These are phyloP conservation scores for Raphanus sativus DNA, from an alignment of 345 rosid species.

Conservation along the genomic window DNA sequence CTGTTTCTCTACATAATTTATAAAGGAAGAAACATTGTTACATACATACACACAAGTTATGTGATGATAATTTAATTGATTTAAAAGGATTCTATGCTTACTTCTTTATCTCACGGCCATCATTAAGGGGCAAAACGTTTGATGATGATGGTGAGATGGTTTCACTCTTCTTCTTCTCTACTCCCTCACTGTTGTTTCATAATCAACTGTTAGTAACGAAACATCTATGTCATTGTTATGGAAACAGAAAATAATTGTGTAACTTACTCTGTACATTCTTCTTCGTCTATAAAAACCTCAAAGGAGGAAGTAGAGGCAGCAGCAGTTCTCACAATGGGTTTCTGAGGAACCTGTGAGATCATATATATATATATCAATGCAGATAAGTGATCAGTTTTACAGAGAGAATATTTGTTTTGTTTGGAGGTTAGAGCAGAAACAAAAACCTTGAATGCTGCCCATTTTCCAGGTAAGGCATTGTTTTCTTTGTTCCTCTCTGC, in stretches of 20 bases:
- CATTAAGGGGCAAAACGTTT: conserved; percentile 23
- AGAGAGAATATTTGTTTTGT: background rate
- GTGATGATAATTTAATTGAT: background rate
- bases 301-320: conserved; percentile 49
- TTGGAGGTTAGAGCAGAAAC: background rate
- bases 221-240: background rate
- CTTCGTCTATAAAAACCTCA: conserved; percentile 85
- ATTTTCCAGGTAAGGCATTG: conserved; percentile 65
- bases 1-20: conserved; percentile 63
- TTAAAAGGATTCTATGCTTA: conserved; percentile 1
- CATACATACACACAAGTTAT: background rate
- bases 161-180: conserved; percentile 25
- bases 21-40: background rate
- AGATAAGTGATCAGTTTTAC: conserved; percentile 20
- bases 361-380: background rate
- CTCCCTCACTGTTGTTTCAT: conserved; percentile 15
- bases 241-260: too few species aligned
- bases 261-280: conserved; percentile 68
- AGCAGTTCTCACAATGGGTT: conserved; percentile 46
- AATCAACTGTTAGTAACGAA: background rate
- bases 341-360: conserved; percentile 61
- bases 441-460: conserved; percentile 76
- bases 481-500: conserved; percentile 96
- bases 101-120: conserved; percentile 40
- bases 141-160: conserved; percentile 27